phyloP scores from a whole-genome alignment of 352 stramenopile species.

The Phytophthora litchii region DNA sequence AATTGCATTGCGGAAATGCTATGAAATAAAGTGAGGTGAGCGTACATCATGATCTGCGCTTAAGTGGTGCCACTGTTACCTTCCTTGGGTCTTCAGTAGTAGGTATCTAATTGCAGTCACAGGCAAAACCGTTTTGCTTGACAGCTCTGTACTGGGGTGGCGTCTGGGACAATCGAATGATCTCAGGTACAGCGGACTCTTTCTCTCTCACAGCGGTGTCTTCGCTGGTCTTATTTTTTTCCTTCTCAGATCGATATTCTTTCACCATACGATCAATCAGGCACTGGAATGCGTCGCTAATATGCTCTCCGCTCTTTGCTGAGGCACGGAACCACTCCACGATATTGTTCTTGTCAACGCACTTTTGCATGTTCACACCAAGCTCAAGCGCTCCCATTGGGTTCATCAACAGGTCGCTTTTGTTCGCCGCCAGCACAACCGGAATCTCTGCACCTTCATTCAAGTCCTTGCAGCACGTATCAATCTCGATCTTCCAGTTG shows the following conservation, averaged over 20 bases:
- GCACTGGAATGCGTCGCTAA: constrained; percentile 67
- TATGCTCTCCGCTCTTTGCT: constrained; percentile 69
- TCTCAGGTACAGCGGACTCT: constrained; percentile 11
- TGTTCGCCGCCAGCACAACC: constrained; percentile 87
- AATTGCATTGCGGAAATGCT: constrained; percentile 18
- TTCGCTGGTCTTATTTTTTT: constrained; percentile 9
- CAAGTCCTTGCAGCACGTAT: constrained; percentile 63
- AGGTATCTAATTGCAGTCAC: constrained; percentile 55
- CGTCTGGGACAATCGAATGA: constrained; percentile 54
- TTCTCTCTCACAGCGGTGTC: constrained; percentile 6
- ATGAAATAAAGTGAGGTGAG: constrained; percentile 19
- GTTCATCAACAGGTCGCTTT: constrained; percentile 82
- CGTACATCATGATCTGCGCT: neutral
- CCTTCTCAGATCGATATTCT: constrained; percentile 44
- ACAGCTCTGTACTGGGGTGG: constrained; percentile 28
- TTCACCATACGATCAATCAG: constrained; percentile 68
- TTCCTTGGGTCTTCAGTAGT: constrained; percentile 4
- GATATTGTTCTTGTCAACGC: constrained; percentile 71
- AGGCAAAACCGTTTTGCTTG: constrained; percentile 39
- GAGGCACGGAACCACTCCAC: constrained; percentile 81
- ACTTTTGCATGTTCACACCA: constrained; percentile 88
- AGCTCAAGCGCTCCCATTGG: constrained; percentile 69
- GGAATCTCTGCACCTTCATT: constrained; percentile 55
- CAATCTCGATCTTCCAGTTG: constrained; percentile 85
- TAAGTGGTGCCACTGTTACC: neutral